Conservation (phyloP, 2,329 filamentous ascomycete genomes). For the Diplodia scrobiculata region DNA sequence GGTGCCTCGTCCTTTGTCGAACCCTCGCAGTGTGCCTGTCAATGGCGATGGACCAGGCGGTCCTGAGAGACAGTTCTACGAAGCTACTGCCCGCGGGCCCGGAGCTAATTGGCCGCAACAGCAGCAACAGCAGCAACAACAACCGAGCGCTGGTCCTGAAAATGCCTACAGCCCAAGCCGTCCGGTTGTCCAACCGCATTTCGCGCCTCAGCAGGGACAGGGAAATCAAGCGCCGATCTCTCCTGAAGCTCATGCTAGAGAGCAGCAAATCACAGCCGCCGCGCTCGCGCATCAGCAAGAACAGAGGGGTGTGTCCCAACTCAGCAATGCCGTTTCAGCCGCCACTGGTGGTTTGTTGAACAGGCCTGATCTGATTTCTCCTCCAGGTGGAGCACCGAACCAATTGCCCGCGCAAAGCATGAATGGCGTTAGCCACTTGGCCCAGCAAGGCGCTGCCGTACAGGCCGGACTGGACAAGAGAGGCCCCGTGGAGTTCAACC, state of each 20-base stretch:
- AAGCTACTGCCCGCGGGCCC: conserved; percentile 36
- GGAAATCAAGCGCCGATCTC: conserved; percentile 42
- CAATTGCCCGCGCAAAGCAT: conserved; percentile 60
- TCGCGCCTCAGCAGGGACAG: conserved; percentile 42
- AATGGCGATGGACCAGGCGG: conserved; percentile 59
- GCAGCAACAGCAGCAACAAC: conserved; percentile 34
- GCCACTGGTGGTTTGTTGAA: conserved; percentile 54
- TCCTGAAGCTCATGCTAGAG: conserved; percentile 41
- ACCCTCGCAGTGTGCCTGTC: conserved; percentile 52
- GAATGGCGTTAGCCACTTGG: conserved; percentile 59
- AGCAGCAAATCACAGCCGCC: conserved; percentile 45
- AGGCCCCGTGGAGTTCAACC: conserved; percentile 96
- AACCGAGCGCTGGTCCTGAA: conserved; percentile 42
- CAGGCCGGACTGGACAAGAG: conserved; percentile 72
- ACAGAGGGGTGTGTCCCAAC: conserved; percentile 65
- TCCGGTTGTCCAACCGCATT: conserved; percentile 45
- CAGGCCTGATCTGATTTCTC: conserved; percentile 46
- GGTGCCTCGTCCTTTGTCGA: conserved; percentile 50
- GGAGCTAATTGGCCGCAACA: conserved; percentile 46
- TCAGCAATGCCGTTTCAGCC: conserved; percentile 65
- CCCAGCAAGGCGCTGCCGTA: conserved; percentile 52
- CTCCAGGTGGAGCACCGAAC: conserved; percentile 49
- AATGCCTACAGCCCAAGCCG: conserved; percentile 50
- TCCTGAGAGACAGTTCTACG: conserved; percentile 43
- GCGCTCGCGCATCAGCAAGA: conserved; percentile 62